Base-by-base conservation (phyloP, 768 basidiomycete species). In the Crucibulum laeve region DNA sequence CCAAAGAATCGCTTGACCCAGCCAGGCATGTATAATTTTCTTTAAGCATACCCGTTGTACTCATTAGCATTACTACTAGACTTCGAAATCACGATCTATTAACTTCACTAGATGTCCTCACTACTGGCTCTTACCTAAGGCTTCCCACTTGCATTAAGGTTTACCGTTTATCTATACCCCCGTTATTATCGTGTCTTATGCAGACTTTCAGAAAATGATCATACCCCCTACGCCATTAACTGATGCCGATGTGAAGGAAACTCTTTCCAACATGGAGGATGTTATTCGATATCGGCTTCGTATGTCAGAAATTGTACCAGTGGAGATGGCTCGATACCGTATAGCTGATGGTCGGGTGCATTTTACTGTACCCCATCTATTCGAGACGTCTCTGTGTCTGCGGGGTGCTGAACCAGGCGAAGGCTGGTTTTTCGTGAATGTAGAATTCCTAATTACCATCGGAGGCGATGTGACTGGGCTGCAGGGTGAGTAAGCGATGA, bases 51-150 rank as follows among this genome's bases (percentile, higher is more conserved):
- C 23, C 18, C 39, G 18, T 25, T 25, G 10, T 10, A 7, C 21
- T 28, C 23, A 17, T 51, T 52, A 15, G 46, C 38, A 35, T 37
- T 36, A 13, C 34, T 6, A 17, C 4, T 54, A 91, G 94, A 57
- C 76, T 92, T 15, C 84, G 94, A 44, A 97, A 97, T 64, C 91
- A 94, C 48, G 95, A 98, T 62, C 69, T 97, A 18, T 74, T 93
- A 3, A 95, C 92, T 1, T 94, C 94, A 18, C 67, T 97, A 26
- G 87, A 93, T 52, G 87, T 97, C 43, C 71, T 96, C 24, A 87
- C 87, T 1, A 83, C 82, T 10, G 94, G 93, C 0, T 83, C 87
- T 13, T 98, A 97, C 57, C 71, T 80, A 28, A 74, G 91, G 21
- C 76, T 98, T 13, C 93, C 95, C 14, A 75, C 80, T 1, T 72